Evolutionary conservation across 768 basidiomycete species (phyloP), one percentile per base, ranked within the genome.

Genomic region (Collybiopsis luxurians): DNA sequence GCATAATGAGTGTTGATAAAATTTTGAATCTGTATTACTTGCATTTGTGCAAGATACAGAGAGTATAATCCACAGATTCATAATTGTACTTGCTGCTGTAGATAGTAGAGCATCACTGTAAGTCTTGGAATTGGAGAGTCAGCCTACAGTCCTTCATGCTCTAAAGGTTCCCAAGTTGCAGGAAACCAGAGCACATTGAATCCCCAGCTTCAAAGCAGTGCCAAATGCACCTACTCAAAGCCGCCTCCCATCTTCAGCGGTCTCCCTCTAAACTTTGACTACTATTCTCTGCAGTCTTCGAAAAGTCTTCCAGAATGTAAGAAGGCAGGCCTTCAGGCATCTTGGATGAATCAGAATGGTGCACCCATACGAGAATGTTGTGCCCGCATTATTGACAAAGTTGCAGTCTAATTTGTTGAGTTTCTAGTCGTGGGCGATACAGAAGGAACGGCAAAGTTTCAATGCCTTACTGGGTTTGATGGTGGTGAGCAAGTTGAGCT

Each of bases 141-240:
- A 1, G 87, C 95, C 84, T 69, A 97, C 94, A 97, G 97, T 69
- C 95, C 96, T 57, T 81, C 86, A 68, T 93, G 94, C 70, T 98
- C 97, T 13, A 99, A 71, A 0, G 92, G 81, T 67, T 99, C 97
- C 97, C 97, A 99, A 0, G 91, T 87, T n/a, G 97, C 79, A 10
- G 91, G 80, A 71, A 86, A 85, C 73, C 92, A 75, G 17, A 98
- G 72, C 66, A 89, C 75, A 64, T 93, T 97, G 73, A 95, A 98
- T 0, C 97, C 97, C 96, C 95, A 99, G 0, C 88, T 89, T 58
- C 81, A 79, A 27, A 99, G 73, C n/a, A 96, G 78, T 3, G 85
- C 78, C 0, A 99, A 76, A 63, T 98, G 95, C 15, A 88, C 79
- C 72, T 98, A 88, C 4, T 91, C 92, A 9, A 84, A 85, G 17